Percentiles rank a stretch among this genome's conserved stretches.
These are phyloP conservation scores for Collybiopsis luxurians DNA, from an alignment of 768 basidiomycete genomes.

Conservation along the genomic window DNA sequence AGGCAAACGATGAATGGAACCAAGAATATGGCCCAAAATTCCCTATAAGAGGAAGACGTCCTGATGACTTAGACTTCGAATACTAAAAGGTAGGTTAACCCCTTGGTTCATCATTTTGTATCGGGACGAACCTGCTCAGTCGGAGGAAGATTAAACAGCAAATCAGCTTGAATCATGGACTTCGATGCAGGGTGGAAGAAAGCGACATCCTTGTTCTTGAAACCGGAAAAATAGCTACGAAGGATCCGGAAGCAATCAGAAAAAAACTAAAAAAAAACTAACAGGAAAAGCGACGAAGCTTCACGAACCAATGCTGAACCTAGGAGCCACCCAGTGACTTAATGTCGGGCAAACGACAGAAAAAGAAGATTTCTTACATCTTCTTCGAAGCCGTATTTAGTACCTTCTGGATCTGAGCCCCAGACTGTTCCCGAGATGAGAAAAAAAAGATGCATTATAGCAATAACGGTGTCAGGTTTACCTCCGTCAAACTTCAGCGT, in stretches of 20 bases:
- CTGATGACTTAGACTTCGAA: constrained; percentile 32
- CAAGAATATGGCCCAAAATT: constrained; percentile 32
- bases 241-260: neutral
- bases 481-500: constrained; percentile 65
- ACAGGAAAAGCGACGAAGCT: too few relatives aligned
- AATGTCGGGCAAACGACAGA: neutral
- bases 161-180: constrained; percentile 76
- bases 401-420: constrained; percentile 60
- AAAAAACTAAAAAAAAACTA: too few relatives aligned
- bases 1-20: constrained; percentile 31
- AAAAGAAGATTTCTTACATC: constrained; percentile 34
- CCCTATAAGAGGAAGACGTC: constrained; percentile 21
- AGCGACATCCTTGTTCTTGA: constrained; percentile 77
- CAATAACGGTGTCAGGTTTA: constrained; percentile 23
- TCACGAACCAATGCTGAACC: constrained; percentile 11
- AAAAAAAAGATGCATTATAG: too few relatives aligned
- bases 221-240: constrained; percentile 64
- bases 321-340: neutral
- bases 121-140: constrained; percentile 67
- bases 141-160: constrained; percentile 79
- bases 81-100: constrained; percentile 23
- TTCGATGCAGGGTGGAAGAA: constrained; percentile 74
- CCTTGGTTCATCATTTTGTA: too few relatives aligned
- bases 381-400: constrained; percentile 76
- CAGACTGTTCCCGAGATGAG: constrained; percentile 36